Percentiles rank a stretch among this genome's conserved stretches.
Evolutionary conservation across 345 rosid species (phyloP).

Genomic region (Punica granatum): DNA sequence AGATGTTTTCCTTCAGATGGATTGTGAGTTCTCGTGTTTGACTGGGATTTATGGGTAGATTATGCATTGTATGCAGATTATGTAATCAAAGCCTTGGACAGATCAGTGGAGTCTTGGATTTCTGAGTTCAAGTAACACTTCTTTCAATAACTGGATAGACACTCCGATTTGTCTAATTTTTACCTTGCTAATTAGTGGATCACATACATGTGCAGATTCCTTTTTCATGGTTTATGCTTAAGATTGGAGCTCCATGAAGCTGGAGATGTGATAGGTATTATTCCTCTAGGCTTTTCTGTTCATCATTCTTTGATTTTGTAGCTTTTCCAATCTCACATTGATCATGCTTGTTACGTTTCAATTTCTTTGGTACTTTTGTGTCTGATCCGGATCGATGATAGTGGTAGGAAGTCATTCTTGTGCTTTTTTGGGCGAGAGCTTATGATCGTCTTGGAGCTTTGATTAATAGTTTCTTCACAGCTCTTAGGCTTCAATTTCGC

Average conservation of each 20-base stretch:
- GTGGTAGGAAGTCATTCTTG: too few species aligned
- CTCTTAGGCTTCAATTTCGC: too few species aligned
- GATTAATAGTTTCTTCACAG: too few species aligned
- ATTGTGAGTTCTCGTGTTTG: not conserved
- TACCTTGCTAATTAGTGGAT: not conserved
- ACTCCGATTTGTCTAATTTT: not conserved
- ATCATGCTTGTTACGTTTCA: too few species aligned
- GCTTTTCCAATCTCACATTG: too few species aligned
- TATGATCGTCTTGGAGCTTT: too few species aligned
- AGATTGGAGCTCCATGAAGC: not conserved
- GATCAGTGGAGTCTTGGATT: not conserved
- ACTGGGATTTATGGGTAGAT: not conserved
- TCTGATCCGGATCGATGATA: too few species aligned
- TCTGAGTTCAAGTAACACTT: not conserved
- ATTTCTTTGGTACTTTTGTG: not conserved
- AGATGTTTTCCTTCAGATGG: too few species aligned
- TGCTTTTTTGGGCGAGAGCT: too few species aligned
- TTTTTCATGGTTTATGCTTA: not conserved
- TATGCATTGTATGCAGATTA: not conserved
- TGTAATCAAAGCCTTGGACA: not conserved
- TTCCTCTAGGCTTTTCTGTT: too few species aligned
- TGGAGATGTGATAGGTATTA: not conserved
- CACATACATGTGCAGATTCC: not conserved
- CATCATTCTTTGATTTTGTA: too few species aligned
- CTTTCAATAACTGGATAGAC: not conserved